Percentiles rank a stretch among this genome's conserved stretches.
These are phyloP conservation scores for Starmerella vaccinii DNA, from an alignment of 805 yeast species.

Conservation along the genomic window DNA sequence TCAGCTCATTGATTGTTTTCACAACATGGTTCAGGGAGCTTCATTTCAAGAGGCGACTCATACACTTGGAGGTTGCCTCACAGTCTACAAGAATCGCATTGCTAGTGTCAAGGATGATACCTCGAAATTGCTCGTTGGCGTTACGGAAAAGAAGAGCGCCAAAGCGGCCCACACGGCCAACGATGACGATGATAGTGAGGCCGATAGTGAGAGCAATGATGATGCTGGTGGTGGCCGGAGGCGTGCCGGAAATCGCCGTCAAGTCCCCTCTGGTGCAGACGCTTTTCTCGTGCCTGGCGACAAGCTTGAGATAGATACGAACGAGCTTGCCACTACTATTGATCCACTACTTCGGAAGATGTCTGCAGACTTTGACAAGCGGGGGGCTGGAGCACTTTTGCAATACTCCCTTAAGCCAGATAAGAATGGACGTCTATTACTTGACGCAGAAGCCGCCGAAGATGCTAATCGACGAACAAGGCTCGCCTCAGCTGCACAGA, in stretches of 20 bases:
- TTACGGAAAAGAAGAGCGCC: conserved; percentile 26
- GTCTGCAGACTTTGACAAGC: conserved; percentile 39
- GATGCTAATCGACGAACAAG: neutral
- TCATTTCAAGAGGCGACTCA: conserved; percentile 87
- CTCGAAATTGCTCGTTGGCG: conserved; percentile 67
- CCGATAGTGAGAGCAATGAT: conserved; percentile 15
- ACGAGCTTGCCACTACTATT: conserved; percentile 33
- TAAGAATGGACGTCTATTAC: conserved; percentile 51
- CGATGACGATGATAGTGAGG: conserved; percentile 21
- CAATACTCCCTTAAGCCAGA: conserved; percentile 42
- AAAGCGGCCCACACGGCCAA: conserved; percentile 40
- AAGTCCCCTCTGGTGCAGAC: conserved; percentile 6
- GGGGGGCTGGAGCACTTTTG: conserved; percentile 35
- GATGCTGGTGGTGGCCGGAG: conserved; percentile 11
- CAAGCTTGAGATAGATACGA: conserved; percentile 27
- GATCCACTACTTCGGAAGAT: conserved; percentile 36
- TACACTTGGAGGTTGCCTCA: conserved; percentile 88
- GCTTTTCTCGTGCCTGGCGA: conserved; percentile 25
- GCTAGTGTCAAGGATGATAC: conserved; percentile 90
- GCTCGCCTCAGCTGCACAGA: neutral
- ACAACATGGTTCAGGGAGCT: conserved; percentile 56
- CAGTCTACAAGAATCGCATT: conserved; percentile 80
- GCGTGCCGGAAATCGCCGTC: conserved; percentile 9
- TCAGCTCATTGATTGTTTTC: conserved; percentile 83
- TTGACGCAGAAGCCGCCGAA: conserved; percentile 47